Percentiles rank a stretch among this genome's conserved stretches.
Evolutionary conservation across 1,284 basidiomycete genomes (phyloP).

Genomic region (Boletus mariae): DNA sequence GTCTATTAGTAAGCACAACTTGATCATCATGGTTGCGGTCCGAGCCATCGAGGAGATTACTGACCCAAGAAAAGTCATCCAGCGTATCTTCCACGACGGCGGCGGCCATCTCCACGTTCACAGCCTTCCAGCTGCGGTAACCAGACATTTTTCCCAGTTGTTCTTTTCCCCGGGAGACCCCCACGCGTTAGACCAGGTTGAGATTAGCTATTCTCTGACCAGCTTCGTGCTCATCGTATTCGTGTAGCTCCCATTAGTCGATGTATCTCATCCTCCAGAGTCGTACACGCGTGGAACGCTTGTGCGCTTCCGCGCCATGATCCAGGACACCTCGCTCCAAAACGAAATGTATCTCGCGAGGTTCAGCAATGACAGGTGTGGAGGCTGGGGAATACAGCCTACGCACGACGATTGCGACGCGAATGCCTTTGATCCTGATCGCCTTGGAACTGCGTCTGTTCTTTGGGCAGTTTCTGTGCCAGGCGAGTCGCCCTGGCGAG

Average conservation of each 20-base stretch:
- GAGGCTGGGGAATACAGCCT: constrained; percentile 66
- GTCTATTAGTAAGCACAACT: constrained; percentile 14
- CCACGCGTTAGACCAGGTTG: constrained; percentile 44
- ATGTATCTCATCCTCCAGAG: constrained; percentile 45
- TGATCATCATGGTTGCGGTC: constrained; percentile 47
- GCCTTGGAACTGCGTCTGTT: constrained; percentile 58
- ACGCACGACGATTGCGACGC: constrained; percentile 26
- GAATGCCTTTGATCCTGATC: constrained; percentile 39
- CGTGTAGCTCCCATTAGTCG: constrained; percentile 54
- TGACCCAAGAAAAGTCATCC: constrained; percentile 45
- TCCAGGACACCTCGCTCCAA: constrained; percentile 75
- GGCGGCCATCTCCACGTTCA: constrained; percentile 7
- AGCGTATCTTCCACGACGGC: constrained; percentile 39
- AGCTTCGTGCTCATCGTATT: constrained; percentile 3
- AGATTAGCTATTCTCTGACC: background rate
- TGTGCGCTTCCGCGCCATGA: constrained; percentile 69
- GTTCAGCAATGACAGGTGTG: constrained; percentile 41
- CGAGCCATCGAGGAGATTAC: constrained; percentile 47
- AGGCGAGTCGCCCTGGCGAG: constrained; percentile 53
- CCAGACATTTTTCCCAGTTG: constrained; percentile 47
- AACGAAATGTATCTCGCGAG: constrained; percentile 66
- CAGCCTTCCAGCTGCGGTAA: constrained; percentile 46
- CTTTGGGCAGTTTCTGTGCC: constrained; percentile 73
- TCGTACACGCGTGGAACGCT: constrained; percentile 47
- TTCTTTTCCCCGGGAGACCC: constrained; percentile 36